Evolutionary conservation across 2,329 filamentous ascomycete genomes (phyloP).

Genomic region (Endocalyx cinctus): DNA sequence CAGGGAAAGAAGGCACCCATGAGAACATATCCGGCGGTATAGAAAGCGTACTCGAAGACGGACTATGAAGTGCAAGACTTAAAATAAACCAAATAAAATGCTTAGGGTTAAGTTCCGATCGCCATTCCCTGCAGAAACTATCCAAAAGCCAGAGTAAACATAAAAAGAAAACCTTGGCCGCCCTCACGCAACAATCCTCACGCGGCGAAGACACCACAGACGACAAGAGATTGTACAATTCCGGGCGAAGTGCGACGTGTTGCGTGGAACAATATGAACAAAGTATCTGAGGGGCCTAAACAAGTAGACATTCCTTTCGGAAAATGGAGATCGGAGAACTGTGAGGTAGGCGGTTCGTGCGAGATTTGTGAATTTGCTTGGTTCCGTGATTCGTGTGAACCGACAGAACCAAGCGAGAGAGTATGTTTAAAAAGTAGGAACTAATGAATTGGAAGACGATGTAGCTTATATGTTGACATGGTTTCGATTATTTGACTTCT

Average conservation of each 20-base stretch:
- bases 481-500: conserved; percentile 18
- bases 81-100: conserved; percentile 59
- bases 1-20: conserved; percentile 36
- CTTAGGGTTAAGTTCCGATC: conserved; percentile 98
- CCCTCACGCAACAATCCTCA: conserved; percentile 36
- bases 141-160: too few species aligned
- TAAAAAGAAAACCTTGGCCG: conserved; percentile 38
- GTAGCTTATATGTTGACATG: conserved; percentile 29
- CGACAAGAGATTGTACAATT: conserved; percentile 46
- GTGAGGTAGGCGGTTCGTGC: conserved; percentile 74
- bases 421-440: conserved; percentile 22
- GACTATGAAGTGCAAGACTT: conserved; percentile 69
- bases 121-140: conserved; percentile 46
- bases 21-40: conserved; percentile 36
- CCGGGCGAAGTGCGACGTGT: conserved; percentile 58
- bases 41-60: conserved; percentile 66
- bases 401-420: too few species aligned
- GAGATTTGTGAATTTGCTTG: conserved; percentile 34
- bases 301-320: conserved; percentile 62
- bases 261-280: conserved; percentile 28
- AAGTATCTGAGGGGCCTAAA: conserved; percentile 37
- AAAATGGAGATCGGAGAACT: conserved; percentile 75
- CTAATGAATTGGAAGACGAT: conserved; percentile 11
- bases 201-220: conserved; percentile 44
- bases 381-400: too few species aligned